A percentile compares a stretch with the other conserved stretches of the same genome.
Conservation (phyloP, 2,329 filamentous ascomycete species). For the Colletotrichum siamense region DNA sequence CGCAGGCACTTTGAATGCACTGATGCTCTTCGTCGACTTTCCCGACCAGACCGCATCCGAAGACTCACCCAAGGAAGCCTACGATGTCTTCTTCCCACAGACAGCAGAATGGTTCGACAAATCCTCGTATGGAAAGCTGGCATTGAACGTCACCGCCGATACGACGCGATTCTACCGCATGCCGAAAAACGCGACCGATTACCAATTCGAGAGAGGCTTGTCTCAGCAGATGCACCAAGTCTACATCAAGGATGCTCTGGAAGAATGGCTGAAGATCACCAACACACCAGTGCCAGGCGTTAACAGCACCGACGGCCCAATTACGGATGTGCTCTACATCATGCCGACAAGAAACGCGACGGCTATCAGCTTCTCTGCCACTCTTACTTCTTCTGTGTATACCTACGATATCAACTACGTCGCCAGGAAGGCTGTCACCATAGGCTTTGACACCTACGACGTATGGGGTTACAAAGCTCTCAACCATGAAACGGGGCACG, state of each 20-base stretch:
- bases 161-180: conserved; percentile 30
- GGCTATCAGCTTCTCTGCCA: conserved; percentile 31
- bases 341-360: conserved; percentile 30
- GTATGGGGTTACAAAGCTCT: conserved; percentile 37
- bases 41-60: conserved; percentile 24
- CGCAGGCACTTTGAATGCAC: conserved; percentile 32
- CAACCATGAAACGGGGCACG: conserved; percentile 43
- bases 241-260: conserved; percentile 35
- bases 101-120: conserved; percentile 11
- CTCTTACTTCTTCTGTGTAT: conserved; percentile 27
- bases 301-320: conserved; percentile 11
- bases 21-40: conserved; percentile 44
- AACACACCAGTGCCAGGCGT: not conserved
- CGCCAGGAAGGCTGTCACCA: conserved; percentile 35
- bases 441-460: conserved; percentile 35
- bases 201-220: conserved; percentile 31
- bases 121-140: conserved; percentile 22
- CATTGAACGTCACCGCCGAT: conserved; percentile 27
- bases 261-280: conserved; percentile 23
- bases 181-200: conserved; percentile 25
- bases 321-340: conserved; percentile 33
- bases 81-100: not conserved
- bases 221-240: conserved; percentile 26
- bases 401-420: conserved; percentile 28
- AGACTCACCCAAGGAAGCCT: conserved; percentile 9